Evolutionary conservation across 1,284 basidiomycete species (phyloP), one percentile per base, ranked within the genome.

Genomic region (Caloboletus firmus): DNA sequence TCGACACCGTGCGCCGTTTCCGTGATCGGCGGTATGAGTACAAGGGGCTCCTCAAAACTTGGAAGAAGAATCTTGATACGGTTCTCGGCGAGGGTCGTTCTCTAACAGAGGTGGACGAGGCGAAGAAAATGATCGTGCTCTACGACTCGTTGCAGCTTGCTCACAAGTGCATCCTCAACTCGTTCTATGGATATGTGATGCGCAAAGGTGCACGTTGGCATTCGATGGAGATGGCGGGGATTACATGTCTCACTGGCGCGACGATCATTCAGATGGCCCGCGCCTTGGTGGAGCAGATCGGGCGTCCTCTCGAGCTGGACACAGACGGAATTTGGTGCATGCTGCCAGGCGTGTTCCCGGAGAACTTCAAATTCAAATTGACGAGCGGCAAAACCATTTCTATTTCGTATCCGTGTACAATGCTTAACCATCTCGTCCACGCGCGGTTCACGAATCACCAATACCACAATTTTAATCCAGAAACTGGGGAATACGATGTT

Each of bases 281-380:
- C 36, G 91, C 96, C 59, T 80, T 97, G 15, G 97, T 99, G 26
- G 97, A 99, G 65, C 93, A 97, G 70, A 95, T 99, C 52, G 97
- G 97, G 1, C 86, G 97, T 18, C 97, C 97, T 1, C 84, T 99
- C 50, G 97, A 99, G 69, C 77, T 99, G 60, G 97, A 99, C 72
- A 99, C 97, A 13, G 97, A 99, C 72, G 97, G 97, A 64, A 99
- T 99, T 63, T 99, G 97, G 97, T 99, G 97, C 73, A 99, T 99
- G 97, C 85, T 99, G 24, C 97, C 97, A 7, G 94, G 94, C 10
- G 85, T 93, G 12, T 99, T 99, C 72, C 97, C 97, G 1, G 97
- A 99, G 73, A 93, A 98, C 75, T 99, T 98, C 83, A 90, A 87
- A 69, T 98, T 99, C 81, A 87, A 94, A 69, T 81, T 97, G 53